Conservation (phyloP, 164 flowering plant genomes). For the Akebia trifoliata region DNA sequence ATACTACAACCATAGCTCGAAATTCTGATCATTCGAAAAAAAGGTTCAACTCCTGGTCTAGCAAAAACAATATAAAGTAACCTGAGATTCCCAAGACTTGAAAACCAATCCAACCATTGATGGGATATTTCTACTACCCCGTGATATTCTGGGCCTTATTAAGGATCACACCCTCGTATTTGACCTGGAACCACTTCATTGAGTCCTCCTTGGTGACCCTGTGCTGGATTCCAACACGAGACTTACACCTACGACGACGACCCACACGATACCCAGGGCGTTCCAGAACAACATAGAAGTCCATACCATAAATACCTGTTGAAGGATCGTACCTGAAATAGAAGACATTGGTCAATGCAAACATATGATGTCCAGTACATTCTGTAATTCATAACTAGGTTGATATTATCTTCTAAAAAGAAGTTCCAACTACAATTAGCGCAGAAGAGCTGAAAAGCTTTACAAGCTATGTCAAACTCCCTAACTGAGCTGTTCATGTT, state of each 20-base stretch:
- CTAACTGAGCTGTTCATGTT: too few relatives aligned
- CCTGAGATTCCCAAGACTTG: constrained; percentile 3
- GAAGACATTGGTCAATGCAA: not conserved
- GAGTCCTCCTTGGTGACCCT: constrained; percentile 35
- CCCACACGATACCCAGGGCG: constrained; percentile 35
- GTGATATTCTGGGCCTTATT: constrained; percentile 29
- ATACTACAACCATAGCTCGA: too few relatives aligned
- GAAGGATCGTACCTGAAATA: constrained; percentile 33
- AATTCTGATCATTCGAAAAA: not conserved
- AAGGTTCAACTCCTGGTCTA: not conserved
- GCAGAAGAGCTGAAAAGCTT: not conserved
- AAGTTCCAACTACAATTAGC: not conserved
- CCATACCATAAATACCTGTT: constrained; percentile 35
- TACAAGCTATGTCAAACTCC: too few relatives aligned
- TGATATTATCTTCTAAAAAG: too few relatives aligned
- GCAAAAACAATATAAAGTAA: not conserved
- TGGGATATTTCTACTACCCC: not conserved
- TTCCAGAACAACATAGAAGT: constrained; percentile 30
- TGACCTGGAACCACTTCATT: constrained; percentile 38
- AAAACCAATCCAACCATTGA: not conserved
- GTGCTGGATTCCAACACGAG: constrained; percentile 28
- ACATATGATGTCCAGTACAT: not conserved
- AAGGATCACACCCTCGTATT: constrained; percentile 35
- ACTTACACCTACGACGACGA: constrained; percentile 34
- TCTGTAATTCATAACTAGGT: not conserved